Conservation (phyloP, 768 basidiomycete species). For the Agrocybe praecox region DNA sequence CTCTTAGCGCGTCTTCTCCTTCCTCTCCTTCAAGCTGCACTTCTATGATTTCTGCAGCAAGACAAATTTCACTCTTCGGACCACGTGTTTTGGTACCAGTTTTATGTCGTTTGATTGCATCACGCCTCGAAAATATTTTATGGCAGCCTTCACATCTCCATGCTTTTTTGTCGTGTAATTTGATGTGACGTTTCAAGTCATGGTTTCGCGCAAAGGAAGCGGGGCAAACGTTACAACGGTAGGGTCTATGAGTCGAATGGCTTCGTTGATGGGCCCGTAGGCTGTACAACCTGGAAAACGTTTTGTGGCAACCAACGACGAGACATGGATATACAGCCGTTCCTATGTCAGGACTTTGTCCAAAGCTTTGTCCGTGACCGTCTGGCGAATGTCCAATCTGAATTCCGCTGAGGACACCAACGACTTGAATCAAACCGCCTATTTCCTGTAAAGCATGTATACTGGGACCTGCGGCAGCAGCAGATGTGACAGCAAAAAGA, state of each 20-base stretch:
- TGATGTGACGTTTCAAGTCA: conserved; percentile 77
- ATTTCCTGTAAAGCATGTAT: conserved; percentile 72
- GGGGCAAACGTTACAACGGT: conserved; percentile 63
- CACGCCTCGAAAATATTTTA: conserved; percentile 75
- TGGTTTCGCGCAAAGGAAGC: conserved; percentile 81
- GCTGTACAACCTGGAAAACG: conserved; percentile 68
- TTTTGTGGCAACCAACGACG: conserved; percentile 64
- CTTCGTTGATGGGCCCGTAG: conserved; percentile 73
- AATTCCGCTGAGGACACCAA: conserved; percentile 78
- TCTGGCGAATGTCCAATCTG: conserved; percentile 59
- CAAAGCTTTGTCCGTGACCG: conserved; percentile 30
- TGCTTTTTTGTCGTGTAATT: conserved; percentile 70
- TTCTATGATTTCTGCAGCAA: conserved; percentile 61
- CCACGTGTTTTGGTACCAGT: conserved; percentile 57
- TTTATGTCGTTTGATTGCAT: conserved; percentile 80
- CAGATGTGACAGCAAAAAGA: conserved; percentile 76
- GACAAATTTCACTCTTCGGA: conserved; percentile 52
- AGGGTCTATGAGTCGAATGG: conserved; percentile 68
- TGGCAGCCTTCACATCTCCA: conserved; percentile 76
- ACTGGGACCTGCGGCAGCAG: conserved; percentile 50
- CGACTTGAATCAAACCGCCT: conserved; percentile 79
- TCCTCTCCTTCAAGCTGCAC: conserved; percentile 50
- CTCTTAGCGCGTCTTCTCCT: conserved; percentile 48
- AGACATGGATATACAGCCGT: conserved; percentile 84
- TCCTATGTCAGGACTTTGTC: conserved; percentile 51